A percentile compares a stretch with the other conserved stretches of the same genome.
phyloP scores from a whole-genome alignment of 1,284 basidiomycete genomes.

The Ceratobasidium theobromae region DNA sequence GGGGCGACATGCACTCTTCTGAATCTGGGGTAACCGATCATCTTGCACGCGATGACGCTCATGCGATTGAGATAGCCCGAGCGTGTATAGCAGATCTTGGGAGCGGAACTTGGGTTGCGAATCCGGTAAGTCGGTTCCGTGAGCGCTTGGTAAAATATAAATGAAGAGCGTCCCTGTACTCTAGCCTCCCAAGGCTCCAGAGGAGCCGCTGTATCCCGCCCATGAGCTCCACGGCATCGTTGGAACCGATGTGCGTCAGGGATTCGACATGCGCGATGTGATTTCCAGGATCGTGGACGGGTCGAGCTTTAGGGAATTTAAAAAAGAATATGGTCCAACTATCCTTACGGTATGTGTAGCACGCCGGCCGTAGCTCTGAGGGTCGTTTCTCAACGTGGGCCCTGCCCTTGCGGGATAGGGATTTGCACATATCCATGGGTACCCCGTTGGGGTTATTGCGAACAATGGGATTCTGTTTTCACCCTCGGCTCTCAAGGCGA shows the following conservation, averaged over 20 bases:
- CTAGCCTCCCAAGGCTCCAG: conserved; percentile 60
- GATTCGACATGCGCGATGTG: conserved; percentile 92
- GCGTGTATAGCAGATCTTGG: conserved; percentile 81
- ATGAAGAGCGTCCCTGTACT: too few species aligned
- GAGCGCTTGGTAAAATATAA: too few species aligned
- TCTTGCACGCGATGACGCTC: conserved; percentile 83
- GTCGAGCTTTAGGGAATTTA: conserved; percentile 91
- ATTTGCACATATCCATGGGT: conserved; percentile 89
- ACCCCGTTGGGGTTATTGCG: conserved; percentile 84
- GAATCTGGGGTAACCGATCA: conserved; percentile 95
- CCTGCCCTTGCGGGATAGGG: conserved; percentile 52
- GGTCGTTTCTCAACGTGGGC: background rate
- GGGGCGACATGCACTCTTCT: conserved; percentile 91
- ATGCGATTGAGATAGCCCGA: conserved; percentile 83
- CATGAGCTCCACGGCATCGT: conserved; percentile 89
- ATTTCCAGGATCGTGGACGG: conserved; percentile 91
- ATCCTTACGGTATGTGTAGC: conserved; percentile 81
- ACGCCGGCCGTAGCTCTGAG: too few species aligned
- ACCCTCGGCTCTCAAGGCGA: conserved; percentile 89
- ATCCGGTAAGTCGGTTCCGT: background rate
- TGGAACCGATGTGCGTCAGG: conserved; percentile 81
- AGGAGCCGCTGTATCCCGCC: conserved; percentile 77
- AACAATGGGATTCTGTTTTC: conserved; percentile 96
- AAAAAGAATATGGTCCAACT: conserved; percentile 89
- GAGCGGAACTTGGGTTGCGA: conserved; percentile 15